Evolutionary conservation across 257 asterid species (phyloP).

Genomic region (Mitragyna speciosa): DNA sequence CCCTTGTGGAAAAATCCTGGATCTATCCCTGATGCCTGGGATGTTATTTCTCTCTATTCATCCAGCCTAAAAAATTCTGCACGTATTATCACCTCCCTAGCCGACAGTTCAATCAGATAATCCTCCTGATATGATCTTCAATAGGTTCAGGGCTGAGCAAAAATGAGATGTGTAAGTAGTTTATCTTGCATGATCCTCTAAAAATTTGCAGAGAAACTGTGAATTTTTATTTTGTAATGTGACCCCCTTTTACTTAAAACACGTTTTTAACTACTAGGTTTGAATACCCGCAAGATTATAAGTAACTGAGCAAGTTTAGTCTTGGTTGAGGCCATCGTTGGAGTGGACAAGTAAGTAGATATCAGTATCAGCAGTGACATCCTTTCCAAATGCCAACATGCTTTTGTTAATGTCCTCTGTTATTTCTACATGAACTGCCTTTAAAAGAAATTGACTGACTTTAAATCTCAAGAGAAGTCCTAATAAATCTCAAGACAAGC

Average conservation of each 20-base stretch:
- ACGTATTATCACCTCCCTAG: conserved; percentile 1
- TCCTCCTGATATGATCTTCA: conserved; percentile 15
- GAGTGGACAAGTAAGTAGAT: not conserved
- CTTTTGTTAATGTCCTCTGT: not conserved
- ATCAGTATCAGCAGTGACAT: not conserved
- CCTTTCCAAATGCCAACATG: not conserved
- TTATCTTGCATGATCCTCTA: not conserved
- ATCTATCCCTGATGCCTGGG: conserved; percentile 15
- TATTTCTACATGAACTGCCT: not conserved
- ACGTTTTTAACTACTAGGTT: not conserved
- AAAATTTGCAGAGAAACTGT: not conserved
- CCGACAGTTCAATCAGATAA: conserved; percentile 4
- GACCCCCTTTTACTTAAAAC: not conserved
- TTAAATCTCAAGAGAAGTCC: too few relatives aligned
- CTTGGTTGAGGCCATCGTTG: not conserved
- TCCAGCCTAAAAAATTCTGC: conserved; percentile 34
- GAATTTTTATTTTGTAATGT: not conserved
- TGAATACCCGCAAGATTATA: not conserved
- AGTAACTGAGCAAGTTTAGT: not conserved
- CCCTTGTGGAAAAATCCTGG: conserved; percentile 3
- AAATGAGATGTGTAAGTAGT: not conserved
- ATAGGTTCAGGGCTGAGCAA: not conserved
- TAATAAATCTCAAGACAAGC: not conserved
- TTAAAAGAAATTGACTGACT: not conserved
- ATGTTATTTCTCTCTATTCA: conserved; percentile 12